Conservation (phyloP, 169 alveolate genomes). For the Plasmodium inui region DNA sequence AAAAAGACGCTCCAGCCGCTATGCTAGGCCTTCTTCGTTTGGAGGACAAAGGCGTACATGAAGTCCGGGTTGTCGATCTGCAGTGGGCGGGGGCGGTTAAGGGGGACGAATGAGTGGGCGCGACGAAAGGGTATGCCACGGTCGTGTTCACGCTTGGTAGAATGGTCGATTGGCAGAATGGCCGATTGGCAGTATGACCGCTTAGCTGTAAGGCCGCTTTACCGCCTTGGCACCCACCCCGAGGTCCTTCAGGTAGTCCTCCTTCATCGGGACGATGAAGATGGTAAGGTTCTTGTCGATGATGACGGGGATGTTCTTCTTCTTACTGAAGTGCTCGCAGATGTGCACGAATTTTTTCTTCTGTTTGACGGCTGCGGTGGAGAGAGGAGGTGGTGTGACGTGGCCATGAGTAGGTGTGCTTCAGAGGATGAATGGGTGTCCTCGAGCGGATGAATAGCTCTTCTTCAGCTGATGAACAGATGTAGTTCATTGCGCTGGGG, state of each 20-base stretch:
- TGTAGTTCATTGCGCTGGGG: neutral
- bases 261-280: slow-evolving; percentile 46
- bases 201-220: neutral
- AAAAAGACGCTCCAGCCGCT: neutral
- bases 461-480: neutral
- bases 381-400: neutral
- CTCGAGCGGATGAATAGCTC: no score
- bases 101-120: neutral
- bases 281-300: slow-evolving; percentile 7
- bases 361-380: slow-evolving; percentile 4
- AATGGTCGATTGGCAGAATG: no score
- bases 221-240: slow-evolving; percentile 2
- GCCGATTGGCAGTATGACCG: neutral
- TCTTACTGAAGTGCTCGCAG: slow-evolving; percentile 56
- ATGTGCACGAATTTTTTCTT: slow-evolving; percentile 40
- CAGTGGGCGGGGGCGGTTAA: neutral
- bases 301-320: slow-evolving; percentile 54
- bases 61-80: slow-evolving; percentile 39
- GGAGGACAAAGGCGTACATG: slow-evolving; percentile 62
- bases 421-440: no score
- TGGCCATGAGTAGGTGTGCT: no score
- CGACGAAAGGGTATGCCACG: no score
- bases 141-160: no score
- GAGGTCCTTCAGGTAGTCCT: slow-evolving; percentile 43
- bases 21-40: slow-evolving; percentile 9